Base-by-base conservation (phyloP, 2,329 filamentous ascomycete genomes). In the Hirsutella rhossiliensis region DNA sequence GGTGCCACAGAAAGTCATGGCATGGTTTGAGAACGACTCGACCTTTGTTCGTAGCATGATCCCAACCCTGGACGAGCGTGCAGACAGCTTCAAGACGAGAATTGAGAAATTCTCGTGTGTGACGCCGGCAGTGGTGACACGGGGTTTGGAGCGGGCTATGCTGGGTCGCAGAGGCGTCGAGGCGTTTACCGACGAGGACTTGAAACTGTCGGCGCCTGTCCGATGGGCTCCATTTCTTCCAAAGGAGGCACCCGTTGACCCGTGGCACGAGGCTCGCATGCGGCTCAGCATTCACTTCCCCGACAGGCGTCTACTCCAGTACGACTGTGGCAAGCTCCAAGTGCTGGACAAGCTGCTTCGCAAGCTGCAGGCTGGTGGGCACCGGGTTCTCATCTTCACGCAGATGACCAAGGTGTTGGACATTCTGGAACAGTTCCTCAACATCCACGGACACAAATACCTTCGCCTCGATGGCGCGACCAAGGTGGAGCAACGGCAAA, bases 321-420 rank as follows among this genome's bases (percentile, higher is more conserved):
- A 94, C 61, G 92, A 98, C 63, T 97, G 92, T 57, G 92, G 92
- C 53, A 98, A 98, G 62, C 76, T 98, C 4, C 92, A 98, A 57
- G 81, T 84, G 17, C 75, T 98, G 15, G 92, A 94, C 56, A 82
- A 82, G 48, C 74, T 98, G 2, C 74, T 98, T 13, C 84, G 92
- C 11, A 82, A 84, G 49, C 73, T 98, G 8, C 89, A 97, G 64
- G 78, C 85, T 3, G 88, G 87, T 34, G 88, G 89, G 1, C 92
- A 97, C 57, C 86, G 94, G 8, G 92, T 88, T 11, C 72, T 99
- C 42, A 98, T 99, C 60, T 99, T 99, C 63, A 97, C 94, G 0
- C 92, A 99, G 58, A 98, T 99, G 92, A 97, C 92, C 40, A 95
- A 94, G 61, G 92, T 97, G 39, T 74, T 99, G 17, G 90, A 99